A percentile compares a stretch with the other conserved stretches of the same genome.
phyloP scores from a whole-genome alignment of 352 stramenopile species.

The Phytophthora capsici region DNA sequence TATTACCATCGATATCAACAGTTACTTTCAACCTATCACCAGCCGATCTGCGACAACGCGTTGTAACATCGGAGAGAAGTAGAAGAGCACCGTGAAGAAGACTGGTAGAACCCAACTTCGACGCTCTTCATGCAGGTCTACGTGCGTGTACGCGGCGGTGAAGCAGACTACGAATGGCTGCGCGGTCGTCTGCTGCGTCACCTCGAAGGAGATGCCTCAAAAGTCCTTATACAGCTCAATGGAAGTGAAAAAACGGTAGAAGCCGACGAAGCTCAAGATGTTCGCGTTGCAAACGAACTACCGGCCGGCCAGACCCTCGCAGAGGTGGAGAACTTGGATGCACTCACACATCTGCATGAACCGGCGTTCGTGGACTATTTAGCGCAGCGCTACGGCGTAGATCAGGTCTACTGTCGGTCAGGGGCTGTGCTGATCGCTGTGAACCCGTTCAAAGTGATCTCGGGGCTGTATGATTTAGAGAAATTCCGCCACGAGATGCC shows the following conservation, averaged over 20 bases:
- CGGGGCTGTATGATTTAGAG: slow-evolving; percentile 64
- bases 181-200: slow-evolving; percentile 50
- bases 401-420: slow-evolving; percentile 82
- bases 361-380: slow-evolving; percentile 84
- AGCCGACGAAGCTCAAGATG: slow-evolving; percentile 47
- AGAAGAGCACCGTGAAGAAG: slow-evolving; percentile 27
- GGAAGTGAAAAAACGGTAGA: slow-evolving; percentile 55
- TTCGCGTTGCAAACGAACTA: slow-evolving; percentile 62
- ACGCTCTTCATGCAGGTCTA: slow-evolving; percentile 61
- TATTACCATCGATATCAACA: not conserved
- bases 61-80: slow-evolving; percentile 25
- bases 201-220: slow-evolving; percentile 29
- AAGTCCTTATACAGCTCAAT: slow-evolving; percentile 51
- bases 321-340: slow-evolving; percentile 73
- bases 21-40: slow-evolving; percentile 9
- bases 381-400: slow-evolving; percentile 68
- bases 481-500: slow-evolving; percentile 46
- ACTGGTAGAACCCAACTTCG: slow-evolving; percentile 1
- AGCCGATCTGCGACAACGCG: slow-evolving; percentile 29
- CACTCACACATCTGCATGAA: slow-evolving; percentile 81
- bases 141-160: slow-evolving; percentile 44
- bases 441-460: slow-evolving; percentile 83
- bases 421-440: slow-evolving; percentile 78
- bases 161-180: slow-evolving; percentile 54
- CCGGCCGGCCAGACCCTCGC: slow-evolving; percentile 44